Evolutionary conservation across 139 green algal genomes (phyloP), one percentile per base, ranked within the genome.

Genomic region (Pycnococcus provasolii): DNA sequence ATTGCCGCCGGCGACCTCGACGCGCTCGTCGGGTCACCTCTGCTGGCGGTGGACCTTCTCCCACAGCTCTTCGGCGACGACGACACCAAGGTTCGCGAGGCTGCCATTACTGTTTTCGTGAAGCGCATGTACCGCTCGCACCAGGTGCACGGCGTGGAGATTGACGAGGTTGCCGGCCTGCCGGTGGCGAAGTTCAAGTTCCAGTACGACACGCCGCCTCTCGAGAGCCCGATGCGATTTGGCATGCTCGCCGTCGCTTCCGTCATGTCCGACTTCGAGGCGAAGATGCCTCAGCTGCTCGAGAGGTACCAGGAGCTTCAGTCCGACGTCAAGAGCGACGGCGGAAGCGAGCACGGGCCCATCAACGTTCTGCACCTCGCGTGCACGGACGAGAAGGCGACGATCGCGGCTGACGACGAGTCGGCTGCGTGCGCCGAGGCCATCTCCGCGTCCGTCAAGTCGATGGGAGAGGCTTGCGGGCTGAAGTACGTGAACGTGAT

Each of bases 401-500:
- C 26, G 26, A 26, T 26, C 26, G 26, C 26, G 26, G 26, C 26
- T 26, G 26, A 26, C 26, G 26, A 26, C 26, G 26, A 26, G 26
- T 26, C 26, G 26, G 26, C 26, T 26, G 26, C 26, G 26, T 26
- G 26, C 26, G 26, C 26, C 26, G 26, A 26, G 26, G 26, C 26
- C 26, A 26, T 26, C 26, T 26, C 26, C 26, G 26, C 26, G 26
- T 26, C 26, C 26, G 26, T 26, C 26, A 26, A 26, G 26, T 26
- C 26, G 26, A 26, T 26, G 26, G 26, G 26, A 26, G 26, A 26
- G 26, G 26, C 26, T 26, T 26, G 26, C 26, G 54, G 63, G 62
- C 13, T 76, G 4, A 70, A 71, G 54, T 63, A 72, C 39, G 70
- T 76, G 5, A 76, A 76, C 70, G 15, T 66, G 9, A 46, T 76